phyloP scores from a whole-genome alignment of 108 stramenopile genomes.

The Conticribra weissflogii region DNA sequence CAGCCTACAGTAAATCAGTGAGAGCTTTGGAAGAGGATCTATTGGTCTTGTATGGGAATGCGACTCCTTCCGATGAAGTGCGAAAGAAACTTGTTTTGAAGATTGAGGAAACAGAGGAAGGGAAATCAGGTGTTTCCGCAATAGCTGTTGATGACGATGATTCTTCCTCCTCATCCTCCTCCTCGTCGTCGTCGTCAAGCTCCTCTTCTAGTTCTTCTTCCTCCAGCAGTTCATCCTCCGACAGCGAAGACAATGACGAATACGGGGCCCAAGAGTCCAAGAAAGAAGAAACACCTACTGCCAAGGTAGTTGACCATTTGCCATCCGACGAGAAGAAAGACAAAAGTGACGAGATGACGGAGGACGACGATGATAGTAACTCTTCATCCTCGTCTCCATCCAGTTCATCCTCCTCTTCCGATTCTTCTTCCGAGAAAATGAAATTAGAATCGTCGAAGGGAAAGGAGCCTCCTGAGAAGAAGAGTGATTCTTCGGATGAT shows the following conservation, averaged over 20 bases:
- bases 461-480: neutral
- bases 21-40: conserved; percentile 40
- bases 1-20: conserved; percentile 30
- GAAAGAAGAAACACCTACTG: conserved; percentile 2
- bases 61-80: neutral
- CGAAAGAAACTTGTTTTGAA: conserved; percentile 24
- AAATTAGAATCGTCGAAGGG: neutral
- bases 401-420: conserved; percentile 18
- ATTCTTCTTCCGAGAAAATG: conserved; percentile 11
- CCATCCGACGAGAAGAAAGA: neutral
- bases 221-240: conserved; percentile 11
- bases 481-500: conserved; percentile 7
- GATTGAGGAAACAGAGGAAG: conserved; percentile 16
- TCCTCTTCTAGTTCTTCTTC: conserved; percentile 33
- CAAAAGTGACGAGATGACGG: neutral
- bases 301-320: neutral
- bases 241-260: neutral
- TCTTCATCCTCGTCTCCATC: neutral
- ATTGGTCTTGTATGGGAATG: conserved; percentile 40
- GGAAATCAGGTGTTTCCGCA: neutral
- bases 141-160: conserved; percentile 13
- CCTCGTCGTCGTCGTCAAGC: conserved; percentile 31
- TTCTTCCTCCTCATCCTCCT: conserved; percentile 20
- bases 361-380: neutral
- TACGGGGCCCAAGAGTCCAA: too few species aligned